These are phyloP conservation scores for Picochlorum costavermella DNA, from an alignment of 139 green algal species.

Conservation along the genomic window DNA sequence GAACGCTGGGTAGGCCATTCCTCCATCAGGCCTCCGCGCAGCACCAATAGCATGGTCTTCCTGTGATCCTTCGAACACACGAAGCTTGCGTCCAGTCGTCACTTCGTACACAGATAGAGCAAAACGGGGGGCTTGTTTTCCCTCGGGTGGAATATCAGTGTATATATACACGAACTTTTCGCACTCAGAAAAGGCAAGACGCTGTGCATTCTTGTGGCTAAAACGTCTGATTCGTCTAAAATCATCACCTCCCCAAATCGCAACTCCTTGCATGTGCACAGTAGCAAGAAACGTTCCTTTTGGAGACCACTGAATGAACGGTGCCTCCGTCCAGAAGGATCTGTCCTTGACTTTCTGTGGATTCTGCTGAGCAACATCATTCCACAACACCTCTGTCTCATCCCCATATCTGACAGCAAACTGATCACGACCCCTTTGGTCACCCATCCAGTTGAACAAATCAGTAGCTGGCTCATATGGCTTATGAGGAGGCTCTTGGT, in stretches of 20 bases:
- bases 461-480: not conserved
- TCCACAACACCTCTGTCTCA: conserved; percentile 73
- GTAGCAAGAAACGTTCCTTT: conserved; percentile 75
- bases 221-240: conserved; percentile 66
- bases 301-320: conserved; percentile 87
- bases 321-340: conserved; percentile 80
- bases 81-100: conserved; percentile 50
- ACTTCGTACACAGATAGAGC: conserved; percentile 72
- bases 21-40: conserved; percentile 39
- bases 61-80: conserved; percentile 56
- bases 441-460: conserved; percentile 64
- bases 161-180: conserved; percentile 86
- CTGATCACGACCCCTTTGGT: conserved; percentile 89
- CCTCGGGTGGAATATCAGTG: conserved; percentile 26
- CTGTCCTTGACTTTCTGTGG: conserved; percentile 47
- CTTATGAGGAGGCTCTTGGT: conserved; percentile 28
- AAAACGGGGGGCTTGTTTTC: conserved; percentile 6
- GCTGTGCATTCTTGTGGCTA: conserved; percentile 53
- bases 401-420: conserved; percentile 80
- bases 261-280: conserved; percentile 79
- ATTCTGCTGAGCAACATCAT: conserved; percentile 45
- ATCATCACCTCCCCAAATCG: conserved; percentile 79
- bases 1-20: conserved; percentile 81
- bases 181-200: conserved; percentile 80
- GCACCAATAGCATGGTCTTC: conserved; percentile 69